phyloP scores from a whole-genome alignment of 1,284 basidiomycete genomes.

The Puccinia coronata region DNA sequence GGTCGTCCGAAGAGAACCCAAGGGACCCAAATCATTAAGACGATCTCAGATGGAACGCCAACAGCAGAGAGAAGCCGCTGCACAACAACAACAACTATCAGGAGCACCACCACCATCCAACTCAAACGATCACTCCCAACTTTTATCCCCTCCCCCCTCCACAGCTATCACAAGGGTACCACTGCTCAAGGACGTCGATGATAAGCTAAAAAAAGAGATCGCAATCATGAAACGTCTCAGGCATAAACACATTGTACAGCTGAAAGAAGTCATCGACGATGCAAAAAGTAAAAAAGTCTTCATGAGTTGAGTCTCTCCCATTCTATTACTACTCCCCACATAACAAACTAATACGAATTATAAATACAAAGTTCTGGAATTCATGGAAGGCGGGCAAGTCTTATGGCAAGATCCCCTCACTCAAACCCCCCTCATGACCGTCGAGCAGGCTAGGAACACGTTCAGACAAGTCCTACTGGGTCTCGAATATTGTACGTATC shows the following conservation, averaged over 20 bases:
- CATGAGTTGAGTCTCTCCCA: conserved; percentile 67
- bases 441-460: conserved; percentile 79
- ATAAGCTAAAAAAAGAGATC: conserved; percentile 83
- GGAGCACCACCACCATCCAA: neutral
- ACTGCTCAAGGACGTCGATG: conserved; percentile 62
- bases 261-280: conserved; percentile 95
- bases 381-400: conserved; percentile 89
- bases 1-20: conserved; percentile 47
- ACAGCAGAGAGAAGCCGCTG: conserved; percentile 7
- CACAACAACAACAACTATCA: too few species aligned
- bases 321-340: conserved; percentile 39
- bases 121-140: neutral
- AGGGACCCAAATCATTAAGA: conserved; percentile 44
- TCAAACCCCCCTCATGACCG: conserved; percentile 69
- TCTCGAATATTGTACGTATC: conserved; percentile 79
- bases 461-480: conserved; percentile 90
- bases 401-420: conserved; percentile 66
- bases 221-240: conserved; percentile 96
- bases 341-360: neutral
- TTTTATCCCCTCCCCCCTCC: neutral
- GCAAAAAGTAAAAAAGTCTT: conserved; percentile 84
- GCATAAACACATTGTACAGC: conserved; percentile 85
- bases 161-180: neutral
- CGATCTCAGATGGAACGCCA: conserved; percentile 47
- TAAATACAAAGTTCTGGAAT: conserved; percentile 77